These are phyloP conservation scores for Lasiodiplodia sp. DNA, from an alignment of 2,329 filamentous ascomycete species.

Conservation along the genomic window DNA sequence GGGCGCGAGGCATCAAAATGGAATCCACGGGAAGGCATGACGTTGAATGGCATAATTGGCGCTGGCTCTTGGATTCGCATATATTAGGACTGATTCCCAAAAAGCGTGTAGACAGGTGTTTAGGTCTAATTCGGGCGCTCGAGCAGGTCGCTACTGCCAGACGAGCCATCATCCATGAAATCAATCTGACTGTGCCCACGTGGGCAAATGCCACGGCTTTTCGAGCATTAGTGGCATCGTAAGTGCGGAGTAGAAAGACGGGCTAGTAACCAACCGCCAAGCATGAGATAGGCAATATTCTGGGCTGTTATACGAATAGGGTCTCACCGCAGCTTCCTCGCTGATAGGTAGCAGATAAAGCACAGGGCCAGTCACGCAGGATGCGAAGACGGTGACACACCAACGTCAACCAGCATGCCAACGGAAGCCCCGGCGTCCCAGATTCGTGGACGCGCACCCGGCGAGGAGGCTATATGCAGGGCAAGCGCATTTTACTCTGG, in stretches of 20 bases:
- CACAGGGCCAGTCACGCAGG: neutral
- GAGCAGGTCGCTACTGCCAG: neutral
- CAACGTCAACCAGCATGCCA: constrained; percentile 4
- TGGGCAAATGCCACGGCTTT: neutral
- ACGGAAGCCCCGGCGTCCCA: neutral
- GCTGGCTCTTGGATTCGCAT: neutral
- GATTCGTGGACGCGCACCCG: neutral
- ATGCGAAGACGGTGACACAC: neutral
- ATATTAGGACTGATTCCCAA: constrained; percentile 2
- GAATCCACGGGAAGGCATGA: neutral
- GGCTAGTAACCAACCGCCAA: neutral
- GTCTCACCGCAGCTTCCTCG: neutral
- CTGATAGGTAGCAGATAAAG: neutral
- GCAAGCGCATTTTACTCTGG: neutral
- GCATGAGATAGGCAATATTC: neutral
- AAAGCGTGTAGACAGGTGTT: constrained; percentile 14
- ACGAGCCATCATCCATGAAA: neutral
- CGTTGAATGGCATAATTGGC: constrained; percentile 1
- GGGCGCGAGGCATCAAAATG: neutral
- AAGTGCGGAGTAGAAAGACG: neutral
- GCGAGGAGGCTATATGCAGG: neutral
- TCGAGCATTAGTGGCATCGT: neutral
- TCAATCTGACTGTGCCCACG: neutral
- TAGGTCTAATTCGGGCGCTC: neutral
- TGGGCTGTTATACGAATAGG: neutral